A percentile compares a stretch with the other conserved stretches of the same genome.
Evolutionary conservation across 2,329 filamentous ascomycete genomes (phyloP).

Genomic region (Microdochium trichocladiopsis): DNA sequence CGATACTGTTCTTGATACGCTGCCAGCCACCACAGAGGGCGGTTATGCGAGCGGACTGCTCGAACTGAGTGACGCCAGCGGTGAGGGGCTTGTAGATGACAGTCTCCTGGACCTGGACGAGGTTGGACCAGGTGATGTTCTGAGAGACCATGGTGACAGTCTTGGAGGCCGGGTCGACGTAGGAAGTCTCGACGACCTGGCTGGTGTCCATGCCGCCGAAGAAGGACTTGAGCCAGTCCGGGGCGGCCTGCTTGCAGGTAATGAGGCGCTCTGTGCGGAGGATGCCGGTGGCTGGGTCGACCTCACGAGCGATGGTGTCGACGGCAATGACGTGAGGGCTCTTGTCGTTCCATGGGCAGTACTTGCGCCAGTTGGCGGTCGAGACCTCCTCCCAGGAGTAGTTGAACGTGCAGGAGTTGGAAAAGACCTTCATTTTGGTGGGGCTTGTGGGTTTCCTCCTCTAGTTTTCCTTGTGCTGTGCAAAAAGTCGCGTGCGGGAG

Average conservation of each 20-base stretch:
- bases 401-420: conserved; percentile 81
- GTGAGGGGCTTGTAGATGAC: conserved; percentile 69
- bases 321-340: conserved; percentile 95
- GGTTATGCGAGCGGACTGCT: conserved; percentile 86
- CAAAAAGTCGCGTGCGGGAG: neutral
- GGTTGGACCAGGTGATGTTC: conserved; percentile 88
- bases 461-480: neutral
- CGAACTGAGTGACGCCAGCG: conserved; percentile 65
- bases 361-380: conserved; percentile 96
- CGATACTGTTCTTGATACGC: conserved; percentile 91
- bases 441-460: neutral
- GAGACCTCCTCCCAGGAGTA: conserved; percentile 99
- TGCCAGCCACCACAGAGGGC: conserved; percentile 96
- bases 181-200: conserved; percentile 91
- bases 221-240: conserved; percentile 73
- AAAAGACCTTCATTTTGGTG: conserved; percentile 83
- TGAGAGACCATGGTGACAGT: conserved; percentile 95
- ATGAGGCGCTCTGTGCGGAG: conserved; percentile 57
- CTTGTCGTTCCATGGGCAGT: conserved; percentile 98
- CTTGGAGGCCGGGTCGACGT: conserved; percentile 76
- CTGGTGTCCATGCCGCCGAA: conserved; percentile 75
- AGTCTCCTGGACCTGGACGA: conserved; percentile 88
- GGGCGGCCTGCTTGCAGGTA: conserved; percentile 56
- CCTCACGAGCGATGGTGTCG: conserved; percentile 73
- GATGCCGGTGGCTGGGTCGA: conserved; percentile 51